Percentiles rank a stretch among this genome's conserved stretches.
phyloP scores from a whole-genome alignment of 345 rosid genomes.

The Rhodamnia argentea region DNA sequence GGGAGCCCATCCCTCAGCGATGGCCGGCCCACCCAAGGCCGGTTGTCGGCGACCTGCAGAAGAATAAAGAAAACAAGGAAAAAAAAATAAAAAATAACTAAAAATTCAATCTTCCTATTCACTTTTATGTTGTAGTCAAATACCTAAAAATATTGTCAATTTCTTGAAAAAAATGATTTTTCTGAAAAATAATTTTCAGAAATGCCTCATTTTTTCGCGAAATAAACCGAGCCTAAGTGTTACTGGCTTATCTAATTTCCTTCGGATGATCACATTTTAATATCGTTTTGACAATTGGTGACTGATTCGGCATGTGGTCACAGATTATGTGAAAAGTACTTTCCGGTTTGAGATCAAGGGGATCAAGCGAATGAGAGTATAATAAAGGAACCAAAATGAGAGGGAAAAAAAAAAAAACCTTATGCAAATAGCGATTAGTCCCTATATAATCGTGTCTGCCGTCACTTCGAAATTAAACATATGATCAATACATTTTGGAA shows the following conservation, averaged over 20 bases:
- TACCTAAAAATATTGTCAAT: no score
- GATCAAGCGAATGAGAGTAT: not conserved
- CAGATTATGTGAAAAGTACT: not conserved
- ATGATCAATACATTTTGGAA: not conserved
- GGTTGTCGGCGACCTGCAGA: no score
- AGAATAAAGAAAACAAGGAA: no score
- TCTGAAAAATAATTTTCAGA: no score
- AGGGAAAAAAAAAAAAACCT: not conserved
- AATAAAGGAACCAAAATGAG: not conserved
- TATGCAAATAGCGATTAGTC: not conserved
- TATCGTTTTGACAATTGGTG: fast-evolving
- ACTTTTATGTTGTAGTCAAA: no score
- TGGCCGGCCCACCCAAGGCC: no score
- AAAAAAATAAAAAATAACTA: no score
- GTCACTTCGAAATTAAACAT: not conserved
- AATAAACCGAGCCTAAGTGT: not conserved
- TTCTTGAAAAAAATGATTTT: no score
- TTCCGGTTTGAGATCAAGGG: not conserved
- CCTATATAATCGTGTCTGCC: not conserved
- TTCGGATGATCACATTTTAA: not conserved
- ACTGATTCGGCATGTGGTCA: not conserved
- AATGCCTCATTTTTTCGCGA: no score
- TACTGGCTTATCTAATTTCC: no score
- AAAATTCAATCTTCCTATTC: no score
- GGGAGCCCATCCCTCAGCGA: no score